Base-by-base conservation (phyloP, 768 basidiomycete genomes). In the Auriscalpium vulgare region DNA sequence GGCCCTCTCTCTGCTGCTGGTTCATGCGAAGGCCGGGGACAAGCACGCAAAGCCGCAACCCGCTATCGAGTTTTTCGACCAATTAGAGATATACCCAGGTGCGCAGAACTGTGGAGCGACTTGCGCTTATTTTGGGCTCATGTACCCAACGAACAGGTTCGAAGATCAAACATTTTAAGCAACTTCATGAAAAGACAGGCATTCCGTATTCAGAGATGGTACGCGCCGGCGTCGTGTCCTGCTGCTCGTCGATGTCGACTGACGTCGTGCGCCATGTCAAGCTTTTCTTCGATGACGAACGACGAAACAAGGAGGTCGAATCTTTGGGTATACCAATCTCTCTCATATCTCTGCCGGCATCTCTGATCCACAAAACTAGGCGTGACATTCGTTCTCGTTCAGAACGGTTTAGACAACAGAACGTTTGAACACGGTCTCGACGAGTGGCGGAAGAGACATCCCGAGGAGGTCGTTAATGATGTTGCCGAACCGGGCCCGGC, bases 161-260 rank as follows among this genome's bases (percentile, higher is more conserved):
- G 21, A 94, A 95, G 71, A 71, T 91, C 16, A 77, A 78, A 4
- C 91, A 94, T 65, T 95, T 95, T 73, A 83, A 79, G 66, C 76
- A 79, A 47, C 64, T 94, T 37, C 77, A 79, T 61, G 61, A 72
- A 53, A 76, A 78, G 65, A 82, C 81, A 0, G 75, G 76, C 2
- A 74, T 82, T 5, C 73, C 79, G 0, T 80, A 78, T 63, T 71
- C 73, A 6, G 78, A 80, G 54, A 81, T 81, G 79, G 78, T 77
- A 40, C 3, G 72, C 37, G 9, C 34, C 13, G 4, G 11, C 19
- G 19, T 16, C 3, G 40, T 4, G 13, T 23, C 3, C 35, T 46
- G 29, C 36, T n/a, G 8, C 21, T 21, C 21, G 13, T 8, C 19
- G n/a, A 14, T n/a, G n/a, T 29, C 48, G 19, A 45, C 34, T 49